Evolutionary conservation across 352 stramenopile species (phyloP).

Genomic region (Globisporangium polare): DNA sequence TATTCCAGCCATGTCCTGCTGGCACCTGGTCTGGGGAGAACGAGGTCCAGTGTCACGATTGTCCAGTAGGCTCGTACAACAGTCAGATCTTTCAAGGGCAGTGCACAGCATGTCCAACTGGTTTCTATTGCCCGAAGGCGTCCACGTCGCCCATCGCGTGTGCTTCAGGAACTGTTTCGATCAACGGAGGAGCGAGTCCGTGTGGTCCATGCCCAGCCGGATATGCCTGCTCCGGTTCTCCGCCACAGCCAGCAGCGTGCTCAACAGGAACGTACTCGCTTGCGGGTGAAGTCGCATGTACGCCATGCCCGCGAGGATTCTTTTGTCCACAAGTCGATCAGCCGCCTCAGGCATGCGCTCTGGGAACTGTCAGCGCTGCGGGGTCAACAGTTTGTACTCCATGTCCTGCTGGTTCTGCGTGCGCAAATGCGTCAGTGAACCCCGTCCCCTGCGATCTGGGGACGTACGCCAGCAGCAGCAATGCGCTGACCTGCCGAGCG

Average conservation of each 20-base stretch:
- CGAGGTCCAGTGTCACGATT: conserved; percentile 41
- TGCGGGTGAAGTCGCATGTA: conserved; percentile 22
- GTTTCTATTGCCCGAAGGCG: conserved; percentile 40
- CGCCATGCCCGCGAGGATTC: conserved; percentile 29
- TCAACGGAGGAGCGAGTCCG: conserved; percentile 15
- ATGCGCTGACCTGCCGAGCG: conserved; percentile 18
- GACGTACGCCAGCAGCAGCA: conserved; percentile 8
- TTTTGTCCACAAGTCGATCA: conserved; percentile 18
- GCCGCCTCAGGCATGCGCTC: conserved; percentile 10
- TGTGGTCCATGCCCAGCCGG: conserved; percentile 54
- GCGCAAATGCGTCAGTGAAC: conserved; percentile 15
- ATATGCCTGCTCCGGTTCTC: conserved; percentile 26
- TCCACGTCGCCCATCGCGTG: conserved; percentile 27
- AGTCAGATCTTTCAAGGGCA: conserved; percentile 22
- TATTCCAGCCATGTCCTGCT: conserved; percentile 35
- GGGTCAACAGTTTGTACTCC: conserved; percentile 22
- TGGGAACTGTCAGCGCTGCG: conserved; percentile 17
- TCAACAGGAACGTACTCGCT: conserved; percentile 13
- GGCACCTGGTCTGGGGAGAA: conserved; percentile 43
- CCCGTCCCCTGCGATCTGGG: not conserved
- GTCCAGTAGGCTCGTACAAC: conserved; percentile 36
- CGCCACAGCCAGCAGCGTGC: conserved; percentile 11
- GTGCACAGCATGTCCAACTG: conserved; percentile 42
- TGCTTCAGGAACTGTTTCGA: conserved; percentile 28
- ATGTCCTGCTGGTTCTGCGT: conserved; percentile 52